phyloP scores from a whole-genome alignment of 1,284 basidiomycete genomes.

The Ustilago bromivora region DNA sequence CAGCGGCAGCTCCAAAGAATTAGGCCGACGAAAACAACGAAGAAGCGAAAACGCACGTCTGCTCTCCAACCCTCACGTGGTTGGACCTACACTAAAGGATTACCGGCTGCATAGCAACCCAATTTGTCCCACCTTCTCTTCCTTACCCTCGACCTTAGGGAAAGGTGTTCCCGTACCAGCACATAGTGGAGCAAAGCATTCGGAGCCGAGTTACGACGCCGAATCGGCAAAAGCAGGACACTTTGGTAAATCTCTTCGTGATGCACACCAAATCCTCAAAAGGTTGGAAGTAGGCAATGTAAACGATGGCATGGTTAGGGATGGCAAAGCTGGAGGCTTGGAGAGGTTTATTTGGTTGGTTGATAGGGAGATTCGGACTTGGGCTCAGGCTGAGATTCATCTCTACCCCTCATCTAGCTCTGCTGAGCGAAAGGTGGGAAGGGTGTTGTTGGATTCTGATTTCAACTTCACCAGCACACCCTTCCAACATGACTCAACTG shows the following conservation, averaged over 20 bases:
- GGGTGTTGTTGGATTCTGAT: conserved; percentile 17
- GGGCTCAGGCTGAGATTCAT: conserved; percentile 46
- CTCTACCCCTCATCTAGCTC: conserved; percentile 1
- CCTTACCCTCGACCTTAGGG: not conserved
- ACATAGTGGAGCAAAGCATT: conserved; percentile 7
- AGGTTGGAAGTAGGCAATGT: conserved; percentile 33
- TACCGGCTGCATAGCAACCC: conserved; percentile 51
- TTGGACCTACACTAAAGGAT: conserved; percentile 51
- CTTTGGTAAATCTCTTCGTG: conserved; percentile 50
- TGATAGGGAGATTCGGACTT: conserved; percentile 42
- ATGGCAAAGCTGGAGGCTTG: conserved; percentile 30
- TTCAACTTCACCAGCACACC: conserved; percentile 22
- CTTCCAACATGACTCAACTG: not conserved
- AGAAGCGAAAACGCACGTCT: conserved; percentile 53
- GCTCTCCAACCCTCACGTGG: conserved; percentile 54
- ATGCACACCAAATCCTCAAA: conserved; percentile 56
- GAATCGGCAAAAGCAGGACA: conserved; percentile 47
- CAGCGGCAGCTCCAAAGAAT: conserved; percentile 5
- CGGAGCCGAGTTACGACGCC: conserved; percentile 34
- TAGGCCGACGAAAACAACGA: conserved; percentile 43
- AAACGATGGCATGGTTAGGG: conserved; percentile 18
- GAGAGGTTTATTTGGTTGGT: conserved; percentile 54
- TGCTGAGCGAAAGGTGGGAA: conserved; percentile 12
- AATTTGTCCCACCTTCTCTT: conserved; percentile 51
- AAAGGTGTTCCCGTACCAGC: conserved; percentile 27